A percentile compares a stretch with the other conserved stretches of the same genome.
phyloP scores from a whole-genome alignment of 2,329 filamentous ascomycete genomes.

The Anthostomella pinea region DNA sequence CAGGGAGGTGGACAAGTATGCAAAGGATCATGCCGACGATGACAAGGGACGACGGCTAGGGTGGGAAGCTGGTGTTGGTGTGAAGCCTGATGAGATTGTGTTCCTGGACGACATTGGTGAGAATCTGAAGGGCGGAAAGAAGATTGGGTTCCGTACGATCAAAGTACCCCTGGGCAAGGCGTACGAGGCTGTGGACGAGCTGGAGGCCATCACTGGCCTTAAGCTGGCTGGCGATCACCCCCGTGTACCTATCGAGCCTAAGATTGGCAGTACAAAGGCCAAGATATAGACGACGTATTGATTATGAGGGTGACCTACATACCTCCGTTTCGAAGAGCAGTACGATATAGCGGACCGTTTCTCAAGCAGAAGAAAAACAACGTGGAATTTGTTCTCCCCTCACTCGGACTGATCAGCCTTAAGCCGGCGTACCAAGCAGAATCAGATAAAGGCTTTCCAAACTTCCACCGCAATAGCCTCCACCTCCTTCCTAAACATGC shows the following conservation, averaged over 20 bases:
- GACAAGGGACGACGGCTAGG: conserved; percentile 38
- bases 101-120: conserved; percentile 95
- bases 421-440: too few species aligned
- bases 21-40: conserved; percentile 47
- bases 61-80: conserved; percentile 52
- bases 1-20: conserved; percentile 60
- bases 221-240: conserved; percentile 55
- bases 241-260: conserved; percentile 44
- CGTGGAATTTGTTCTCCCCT: too few species aligned
- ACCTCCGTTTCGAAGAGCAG: background rate
- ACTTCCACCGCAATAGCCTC: too few species aligned
- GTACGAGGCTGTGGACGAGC: conserved; percentile 75
- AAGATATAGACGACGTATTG: conserved; percentile 40
- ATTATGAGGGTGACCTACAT: background rate
- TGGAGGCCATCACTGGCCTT: conserved; percentile 74
- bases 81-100: conserved; percentile 66
- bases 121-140: conserved; percentile 79
- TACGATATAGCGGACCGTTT: too few species aligned
- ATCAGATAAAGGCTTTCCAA: too few species aligned
- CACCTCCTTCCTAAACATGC: too few species aligned
- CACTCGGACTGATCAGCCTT: too few species aligned
- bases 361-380: too few species aligned
- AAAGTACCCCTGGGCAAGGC: conserved; percentile 79
- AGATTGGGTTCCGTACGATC: conserved; percentile 74
- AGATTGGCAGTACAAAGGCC: conserved; percentile 32